Evolutionary conservation across 1,139 yeast genomes (phyloP), one percentile per base, ranked within the genome.

Genomic region (Geotrichum histeridarum): DNA sequence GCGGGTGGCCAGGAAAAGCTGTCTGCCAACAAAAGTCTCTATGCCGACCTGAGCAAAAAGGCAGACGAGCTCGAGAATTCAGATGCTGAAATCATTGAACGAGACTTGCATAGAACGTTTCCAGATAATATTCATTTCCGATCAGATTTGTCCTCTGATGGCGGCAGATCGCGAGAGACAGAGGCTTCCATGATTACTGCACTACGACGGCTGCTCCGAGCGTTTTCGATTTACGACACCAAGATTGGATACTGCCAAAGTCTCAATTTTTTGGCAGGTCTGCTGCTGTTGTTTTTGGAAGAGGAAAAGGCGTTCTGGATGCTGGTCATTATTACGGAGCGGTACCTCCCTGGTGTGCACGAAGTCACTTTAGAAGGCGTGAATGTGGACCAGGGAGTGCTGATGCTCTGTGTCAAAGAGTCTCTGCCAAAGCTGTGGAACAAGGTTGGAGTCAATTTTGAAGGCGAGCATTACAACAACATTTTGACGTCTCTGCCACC

Each of bases 271-370:
- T 76, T 93, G 50, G 95, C 95, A 1, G 99, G 97, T 0, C 75
- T 90, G 55, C 71, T 93, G 45, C 73, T 93, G 42, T 71, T 93
- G 17, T 90, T 91, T 66, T 78, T 91, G 84, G 84, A 82, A 58
- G 99, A 93, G 67, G 98, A 93, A 65, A 78, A 79, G 57, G 82
- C 96, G 0, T 91, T 91, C 67, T 93, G 99, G 99, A 86, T 93
- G 95, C 76, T 93, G 63, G 96, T 89, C 3, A 87, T 90, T 32
- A 80, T 91, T 48, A 89, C 97, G 0, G 93, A 90, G 55, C 73
- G 84, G 54, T 87, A 86, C 59, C 77, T 94, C 32, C 96, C 98
- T 0, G 95, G 95, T 8, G 91, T 91, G 14, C 99, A 93, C 70
- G 93, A 91, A 57, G 80, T 88, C 30, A 84, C 85, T 63, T 73